Conservation (phyloP, 2,329 filamentous ascomycete species). For the Exserohilum turcica region DNA sequence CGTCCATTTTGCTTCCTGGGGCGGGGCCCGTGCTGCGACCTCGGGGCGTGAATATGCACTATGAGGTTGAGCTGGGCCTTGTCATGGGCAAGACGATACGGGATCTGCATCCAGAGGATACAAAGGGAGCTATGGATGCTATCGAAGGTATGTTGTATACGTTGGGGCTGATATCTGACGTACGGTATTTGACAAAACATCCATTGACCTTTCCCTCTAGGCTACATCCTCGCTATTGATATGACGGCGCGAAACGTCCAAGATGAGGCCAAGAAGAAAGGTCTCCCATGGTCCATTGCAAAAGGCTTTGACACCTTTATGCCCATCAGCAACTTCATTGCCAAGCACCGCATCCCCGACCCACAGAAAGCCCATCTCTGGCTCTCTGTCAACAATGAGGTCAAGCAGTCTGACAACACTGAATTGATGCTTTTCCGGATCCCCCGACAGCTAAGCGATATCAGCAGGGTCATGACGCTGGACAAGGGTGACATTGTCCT, state of each 20-base stretch:
- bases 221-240: slow-evolving; percentile 90
- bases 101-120: slow-evolving; percentile 76
- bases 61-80: slow-evolving; percentile 91
- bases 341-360: slow-evolving; percentile 78
- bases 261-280: slow-evolving; percentile 95
- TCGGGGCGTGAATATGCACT: slow-evolving; percentile 83
- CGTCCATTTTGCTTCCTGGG: slow-evolving; percentile 79
- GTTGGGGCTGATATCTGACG: too few relatives aligned
- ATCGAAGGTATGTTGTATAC: slow-evolving; percentile 69
- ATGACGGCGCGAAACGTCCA: slow-evolving; percentile 97
- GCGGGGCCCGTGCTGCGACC: slow-evolving; percentile 82
- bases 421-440: slow-evolving; percentile 92
- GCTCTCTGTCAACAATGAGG: slow-evolving; percentile 79
- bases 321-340: slow-evolving; percentile 80
- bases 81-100: slow-evolving; percentile 81
- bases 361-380: slow-evolving; percentile 88
- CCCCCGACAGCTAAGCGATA: slow-evolving; percentile 84
- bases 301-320: slow-evolving; percentile 99
- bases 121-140: slow-evolving; percentile 75
- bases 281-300: slow-evolving; percentile 91
- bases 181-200: not conserved
- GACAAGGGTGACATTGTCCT: slow-evolving; percentile 90
- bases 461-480: slow-evolving; percentile 92
- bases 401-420: slow-evolving; percentile 85
- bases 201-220: slow-evolving; percentile 50